phyloP scores from a whole-genome alignment of 768 basidiomycete genomes.

The Amanita pallidorosea region DNA sequence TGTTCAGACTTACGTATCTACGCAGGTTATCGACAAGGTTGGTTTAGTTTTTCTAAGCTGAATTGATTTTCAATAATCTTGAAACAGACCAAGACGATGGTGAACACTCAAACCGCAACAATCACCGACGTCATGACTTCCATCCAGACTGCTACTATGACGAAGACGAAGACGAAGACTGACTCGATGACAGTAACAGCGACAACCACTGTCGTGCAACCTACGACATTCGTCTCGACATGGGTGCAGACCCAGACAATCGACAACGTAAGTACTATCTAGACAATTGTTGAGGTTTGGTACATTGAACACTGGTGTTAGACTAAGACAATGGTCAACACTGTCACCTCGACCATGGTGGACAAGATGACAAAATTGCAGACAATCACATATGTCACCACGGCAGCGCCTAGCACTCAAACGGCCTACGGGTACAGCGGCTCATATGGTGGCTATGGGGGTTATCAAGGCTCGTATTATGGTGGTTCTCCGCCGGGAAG shows the following conservation, averaged over 20 bases:
- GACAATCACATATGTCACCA: slow-evolving; percentile 38
- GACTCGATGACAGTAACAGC: slow-evolving; percentile 44
- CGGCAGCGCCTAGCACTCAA: slow-evolving; percentile 12
- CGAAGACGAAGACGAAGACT: slow-evolving; percentile 34
- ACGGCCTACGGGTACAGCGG: neutral
- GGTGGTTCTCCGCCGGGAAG: neutral
- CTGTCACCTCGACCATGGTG: slow-evolving; percentile 41
- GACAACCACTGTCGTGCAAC: slow-evolving; percentile 38
- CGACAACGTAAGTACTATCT: slow-evolving; percentile 35
- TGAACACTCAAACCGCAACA: slow-evolving; percentile 38
- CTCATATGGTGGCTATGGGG: neutral
- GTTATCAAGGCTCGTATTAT: neutral
- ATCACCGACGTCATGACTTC: slow-evolving; percentile 44
- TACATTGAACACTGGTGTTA: slow-evolving; percentile 13
- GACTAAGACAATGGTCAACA: slow-evolving; percentile 51
- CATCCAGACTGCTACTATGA: slow-evolving; percentile 38
- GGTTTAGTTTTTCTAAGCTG: slow-evolving; percentile 11
- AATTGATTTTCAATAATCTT: slow-evolving; percentile 1
- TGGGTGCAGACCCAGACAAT: slow-evolving; percentile 45
- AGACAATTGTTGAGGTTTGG: neutral
- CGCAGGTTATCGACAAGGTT: slow-evolving; percentile 50
- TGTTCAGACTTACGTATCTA: slow-evolving; percentile 39
- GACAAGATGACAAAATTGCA: slow-evolving; percentile 35
- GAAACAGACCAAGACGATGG: slow-evolving; percentile 42
- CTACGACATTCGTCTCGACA: slow-evolving; percentile 47